Conservation (phyloP, 106 monocot genomes). For the Dendrobium nobile region DNA sequence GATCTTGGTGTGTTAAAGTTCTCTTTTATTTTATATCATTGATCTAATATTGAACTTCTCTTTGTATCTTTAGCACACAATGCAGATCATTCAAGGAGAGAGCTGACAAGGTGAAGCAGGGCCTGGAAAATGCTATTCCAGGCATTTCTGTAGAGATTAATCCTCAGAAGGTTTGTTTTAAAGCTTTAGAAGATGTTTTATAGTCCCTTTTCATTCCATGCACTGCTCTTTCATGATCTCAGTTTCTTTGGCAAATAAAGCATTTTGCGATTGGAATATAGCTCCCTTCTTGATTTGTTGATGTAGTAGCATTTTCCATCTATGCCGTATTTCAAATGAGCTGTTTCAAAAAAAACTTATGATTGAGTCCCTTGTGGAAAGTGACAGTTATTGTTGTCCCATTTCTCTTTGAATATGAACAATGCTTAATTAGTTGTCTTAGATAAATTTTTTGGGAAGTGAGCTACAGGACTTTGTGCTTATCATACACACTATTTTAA, state of each 20-base stretch:
- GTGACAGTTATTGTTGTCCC: background rate
- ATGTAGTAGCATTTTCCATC: background rate
- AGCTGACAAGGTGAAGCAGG: conserved; percentile 61
- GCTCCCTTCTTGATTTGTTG: background rate
- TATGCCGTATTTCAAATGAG: background rate
- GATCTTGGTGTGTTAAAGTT: background rate
- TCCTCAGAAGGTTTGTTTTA: conserved; percentile 63
- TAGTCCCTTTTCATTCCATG: background rate
- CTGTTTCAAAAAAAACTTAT: background rate
- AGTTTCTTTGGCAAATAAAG: background rate
- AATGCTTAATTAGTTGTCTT: background rate
- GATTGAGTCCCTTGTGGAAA: background rate
- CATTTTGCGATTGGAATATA: background rate
- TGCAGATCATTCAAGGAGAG: conserved; percentile 72
- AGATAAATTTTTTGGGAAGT: background rate
- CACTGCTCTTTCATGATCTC: background rate
- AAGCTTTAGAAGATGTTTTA: background rate
- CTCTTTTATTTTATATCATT: background rate
- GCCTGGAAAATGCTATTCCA: conserved; percentile 43
- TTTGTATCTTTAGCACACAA: conserved; percentile 44
- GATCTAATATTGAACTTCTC: background rate
- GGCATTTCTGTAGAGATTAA: conserved; percentile 61
- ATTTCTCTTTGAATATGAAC: background rate
- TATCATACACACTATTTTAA: background rate
- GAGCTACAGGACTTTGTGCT: background rate